Conservation (phyloP, 2,329 filamentous ascomycete genomes). For the Alternaria metachromatica region DNA sequence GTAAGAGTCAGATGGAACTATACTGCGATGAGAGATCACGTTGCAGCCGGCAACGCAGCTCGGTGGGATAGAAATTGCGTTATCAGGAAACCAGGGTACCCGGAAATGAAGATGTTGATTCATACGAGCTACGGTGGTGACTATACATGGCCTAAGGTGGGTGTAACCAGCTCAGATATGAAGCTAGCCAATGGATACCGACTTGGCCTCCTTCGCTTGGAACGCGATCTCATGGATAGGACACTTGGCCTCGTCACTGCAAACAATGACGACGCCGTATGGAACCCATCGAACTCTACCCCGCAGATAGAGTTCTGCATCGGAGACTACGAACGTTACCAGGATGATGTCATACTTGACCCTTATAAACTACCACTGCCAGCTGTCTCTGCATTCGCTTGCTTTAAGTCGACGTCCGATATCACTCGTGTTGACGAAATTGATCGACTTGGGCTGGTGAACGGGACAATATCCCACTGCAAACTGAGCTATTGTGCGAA, state of each 20-base stretch:
- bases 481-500: not conserved
- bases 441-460: not conserved
- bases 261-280: too few relatives aligned
- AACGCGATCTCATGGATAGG: too few relatives aligned
- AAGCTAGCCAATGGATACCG: too few relatives aligned
- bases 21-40: not conserved
- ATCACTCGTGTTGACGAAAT: not conserved
- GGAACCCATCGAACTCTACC: too few relatives aligned
- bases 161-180: too few relatives aligned
- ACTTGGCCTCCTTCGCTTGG: too few relatives aligned
- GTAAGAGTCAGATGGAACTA: too few relatives aligned
- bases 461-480: not conserved
- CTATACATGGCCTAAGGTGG: too few relatives aligned
- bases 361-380: not conserved
- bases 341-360: not conserved
- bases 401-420: not conserved
- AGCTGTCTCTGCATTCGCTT: not conserved
- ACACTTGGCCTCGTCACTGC: too few relatives aligned
- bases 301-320: not conserved
- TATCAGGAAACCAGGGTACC: not conserved
- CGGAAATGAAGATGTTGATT: not conserved
- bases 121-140: accelerated
- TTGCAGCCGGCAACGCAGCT: accelerated
- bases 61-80: accelerated
- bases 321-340: not conserved